Evolutionary conservation across 2,329 filamentous ascomycete genomes (phyloP).

Genomic region (Raffaelea ambrosiae): DNA sequence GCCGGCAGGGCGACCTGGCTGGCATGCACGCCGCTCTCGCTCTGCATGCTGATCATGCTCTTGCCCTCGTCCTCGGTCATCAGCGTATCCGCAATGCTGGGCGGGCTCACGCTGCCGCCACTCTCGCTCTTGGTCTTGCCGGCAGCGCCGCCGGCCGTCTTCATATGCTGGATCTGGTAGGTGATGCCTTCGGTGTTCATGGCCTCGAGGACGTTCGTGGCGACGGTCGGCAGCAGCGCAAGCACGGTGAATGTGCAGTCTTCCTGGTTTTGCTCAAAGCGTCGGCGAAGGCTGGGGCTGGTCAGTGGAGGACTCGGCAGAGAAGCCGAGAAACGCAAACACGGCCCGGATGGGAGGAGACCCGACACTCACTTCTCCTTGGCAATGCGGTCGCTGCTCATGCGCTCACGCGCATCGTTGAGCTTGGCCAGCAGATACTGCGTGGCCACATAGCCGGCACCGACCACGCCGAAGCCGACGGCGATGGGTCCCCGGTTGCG

Average conservation of each 20-base stretch:
- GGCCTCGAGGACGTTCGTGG: slow-evolving; percentile 77
- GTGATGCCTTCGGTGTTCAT: slow-evolving; percentile 90
- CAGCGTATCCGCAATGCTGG: slow-evolving; percentile 60
- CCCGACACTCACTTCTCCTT: slow-evolving; percentile 73
- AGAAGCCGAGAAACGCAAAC: background rate
- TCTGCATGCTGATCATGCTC: slow-evolving; percentile 66
- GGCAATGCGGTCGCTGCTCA: slow-evolving; percentile 91
- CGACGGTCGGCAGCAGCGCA: slow-evolving; percentile 86
- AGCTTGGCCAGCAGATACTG: slow-evolving; percentile 92
- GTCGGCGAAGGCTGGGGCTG: slow-evolving; percentile 68
- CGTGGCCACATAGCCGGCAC: slow-evolving; percentile 82
- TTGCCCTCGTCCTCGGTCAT: slow-evolving; percentile 74
- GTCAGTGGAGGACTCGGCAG: background rate
- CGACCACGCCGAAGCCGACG: slow-evolving; percentile 78
- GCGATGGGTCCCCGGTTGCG: slow-evolving; percentile 87
- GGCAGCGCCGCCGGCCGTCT: slow-evolving; percentile 49
- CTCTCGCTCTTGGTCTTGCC: slow-evolving; percentile 30
- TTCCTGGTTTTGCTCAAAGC: slow-evolving; percentile 98
- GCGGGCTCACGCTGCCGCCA: slow-evolving; percentile 41
- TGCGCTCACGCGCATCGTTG: slow-evolving; percentile 86
- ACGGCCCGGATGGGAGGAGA: background rate
- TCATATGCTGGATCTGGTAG: slow-evolving; percentile 89
- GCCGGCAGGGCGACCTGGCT: slow-evolving; percentile 61
- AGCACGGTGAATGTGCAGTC: slow-evolving; percentile 97
- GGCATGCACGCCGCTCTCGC: slow-evolving; percentile 74